Evolutionary conservation across 2,329 filamentous ascomycete genomes (phyloP), one percentile per base, ranked within the genome.

Genomic region (Phyllosticta ampelicida): DNA sequence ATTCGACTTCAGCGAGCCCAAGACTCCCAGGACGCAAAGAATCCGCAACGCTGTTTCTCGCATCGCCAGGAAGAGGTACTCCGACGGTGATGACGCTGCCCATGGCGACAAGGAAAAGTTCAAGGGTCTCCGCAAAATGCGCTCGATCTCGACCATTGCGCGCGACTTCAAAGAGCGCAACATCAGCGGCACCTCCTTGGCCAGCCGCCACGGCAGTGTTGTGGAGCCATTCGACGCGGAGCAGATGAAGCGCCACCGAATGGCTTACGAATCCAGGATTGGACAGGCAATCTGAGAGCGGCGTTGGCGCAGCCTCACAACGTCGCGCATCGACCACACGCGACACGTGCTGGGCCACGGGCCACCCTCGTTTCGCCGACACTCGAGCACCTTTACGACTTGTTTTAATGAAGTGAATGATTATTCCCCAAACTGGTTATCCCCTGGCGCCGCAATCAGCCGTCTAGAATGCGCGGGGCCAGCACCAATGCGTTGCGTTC

Each of bases 1-100:
- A 9, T 58, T 58, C 18, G 55, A 58, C n/a, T 58, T 58, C 20
- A 48, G 50, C 21, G 55, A 58, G 16, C 30, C 71, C 54, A 72
- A 80, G 55, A 77, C 76, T 53, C 73, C 3, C 76, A 81, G 48
- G 74, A 81, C n/a, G 74, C 76, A 21, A 75, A 78, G 52, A 23
- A 50, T 58, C 19, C 50, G 30, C 23, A 23, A 52, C 9, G 56
- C 36, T 10, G 26, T 58, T 11, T 48, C 53, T 44, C 51, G 52
- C 13, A 30, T 58, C 21, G 50, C 51, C 9, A 51, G 56, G 23
- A 58, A 58, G 52, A 58, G 54, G 56, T 54, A 36, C 2, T 10
- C 21, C 21, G 56, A 48, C 26, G 56, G 54, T 23, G 44, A 50
- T n/a, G 9, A 29, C 18, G 36, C 9, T 13, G n/a, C n/a, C n/a